Evolutionary conservation across 352 stramenopile species (phyloP), one percentile per base, ranked within the genome.

Genomic region (Globisporangium takayamanum): DNA sequence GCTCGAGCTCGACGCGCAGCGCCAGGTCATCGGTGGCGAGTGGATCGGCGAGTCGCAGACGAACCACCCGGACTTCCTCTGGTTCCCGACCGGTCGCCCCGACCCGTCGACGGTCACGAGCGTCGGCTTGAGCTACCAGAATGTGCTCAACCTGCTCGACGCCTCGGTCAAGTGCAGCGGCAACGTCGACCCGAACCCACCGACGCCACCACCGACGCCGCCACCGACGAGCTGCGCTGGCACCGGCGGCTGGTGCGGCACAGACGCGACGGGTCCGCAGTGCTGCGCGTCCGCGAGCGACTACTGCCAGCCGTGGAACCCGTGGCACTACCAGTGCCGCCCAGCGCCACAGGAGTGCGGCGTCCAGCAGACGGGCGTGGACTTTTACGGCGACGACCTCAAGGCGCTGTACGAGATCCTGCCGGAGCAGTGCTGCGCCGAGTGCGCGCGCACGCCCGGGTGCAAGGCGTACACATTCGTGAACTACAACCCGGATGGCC

Each of bases 401-500:
- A 18, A 14, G n/a, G 41, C 50, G 6, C 28, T 55, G n/a, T 58
- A 14, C 14, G 20, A 37, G 1, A 22, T 59, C 2, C 42, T 63
- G 3, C 73, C 69, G 1, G 33, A 51, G 11, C 49, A 78, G 47
- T 85, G 76, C 66, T 72, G 63, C 42, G 47, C 25, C 4, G 25
- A 62, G 28, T 69, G 63, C 16, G 20, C 52, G 7, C 18, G 26
- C n/a, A 69, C 39, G 20, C 14, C 39, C 1, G 73, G 71, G 2
- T 87, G 78, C 57, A 68, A 72, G 63, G 78, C 74, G 11, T 87
- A 84, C 69, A 80, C 76, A 30, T 85, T 80, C 46, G 49, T 88
- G 28, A 66, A 69, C 47, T 50, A 54, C 36, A 65, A 66, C 54
- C 56, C 57, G 26, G 49, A 63, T 37, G 41, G 41, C 5, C 20